Base-by-base conservation (phyloP, 164 flowering plant genomes). In the Liriodendron chinense region DNA sequence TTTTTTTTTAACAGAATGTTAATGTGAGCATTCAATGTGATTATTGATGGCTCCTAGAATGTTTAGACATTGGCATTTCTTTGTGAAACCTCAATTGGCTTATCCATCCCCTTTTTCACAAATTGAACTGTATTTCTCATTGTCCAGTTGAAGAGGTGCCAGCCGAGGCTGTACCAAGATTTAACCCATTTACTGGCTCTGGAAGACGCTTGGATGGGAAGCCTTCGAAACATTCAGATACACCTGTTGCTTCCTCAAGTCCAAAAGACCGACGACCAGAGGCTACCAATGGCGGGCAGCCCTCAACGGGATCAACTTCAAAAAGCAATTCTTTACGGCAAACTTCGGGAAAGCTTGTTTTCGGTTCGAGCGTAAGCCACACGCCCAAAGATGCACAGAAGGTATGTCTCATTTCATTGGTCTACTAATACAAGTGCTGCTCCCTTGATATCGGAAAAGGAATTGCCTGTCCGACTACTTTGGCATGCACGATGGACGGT, bases 201-300 rank as follows among this genome's bases (percentile, higher is more conserved):
- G 98, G 87, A 25, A 89, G 91, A 78, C 94, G 99, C 57, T 85
- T 96, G 85, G 98, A 96, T 85, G 98, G 99, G 73, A 96, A 89
- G 75, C 87, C 95, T 66, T 73, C 82, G 78, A 84, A 72, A 48
- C 62, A 77, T 26, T 77, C 82, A 74, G 82, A 85, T 56, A 76
- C 84, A 22, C 85, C 90, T 20, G 82, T 73, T 73, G 80, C 90
- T 76, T 81, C 91, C 21, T 72, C 84, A 13, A 80, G 47, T 7
- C 72, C 88, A 67, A 86, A 83, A 77, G 94, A 85, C 78, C 90
- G 84, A 80, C 82, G 68, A 69, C 82, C 89, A 16, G 77, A 18
- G 70, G 83, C 70, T 57, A 34, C 84, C 21, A 72, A 70, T 80
- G 86, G 84, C 72, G 79, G 76, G 2, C 80, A 84, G 78, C 69